Evolutionary conservation across 2,329 filamentous ascomycete species (phyloP).

Genomic region (Coccinonectria pachysandricola): DNA sequence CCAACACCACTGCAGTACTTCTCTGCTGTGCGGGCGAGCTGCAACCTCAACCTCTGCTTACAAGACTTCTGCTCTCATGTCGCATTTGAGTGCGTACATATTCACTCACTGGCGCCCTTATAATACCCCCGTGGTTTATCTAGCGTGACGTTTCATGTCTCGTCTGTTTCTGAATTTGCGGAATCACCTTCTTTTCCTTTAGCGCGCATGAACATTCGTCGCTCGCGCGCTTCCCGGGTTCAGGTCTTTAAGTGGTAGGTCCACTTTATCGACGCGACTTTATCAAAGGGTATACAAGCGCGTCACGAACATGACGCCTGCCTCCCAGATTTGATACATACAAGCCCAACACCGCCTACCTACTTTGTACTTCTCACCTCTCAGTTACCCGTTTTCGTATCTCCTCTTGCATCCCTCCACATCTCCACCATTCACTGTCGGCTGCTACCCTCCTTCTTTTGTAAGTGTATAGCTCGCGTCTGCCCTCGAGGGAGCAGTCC

Average conservation of each 20-base stretch:
- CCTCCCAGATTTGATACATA: slow-evolving; percentile 24
- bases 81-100: too few species aligned
- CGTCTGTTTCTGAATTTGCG: slow-evolving; percentile 1
- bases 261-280: slow-evolving; percentile 24
- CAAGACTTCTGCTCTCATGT: too few species aligned
- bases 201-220: slow-evolving; percentile 9
- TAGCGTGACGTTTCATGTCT: slow-evolving; percentile 1
- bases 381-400: background rate
- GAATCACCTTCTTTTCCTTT: too few species aligned
- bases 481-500: slow-evolving; percentile 14
- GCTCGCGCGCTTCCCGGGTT: too few species aligned
- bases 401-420: slow-evolving; percentile 1
- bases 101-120: too few species aligned
- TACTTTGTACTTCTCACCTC: background rate
- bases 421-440: slow-evolving; percentile 2
- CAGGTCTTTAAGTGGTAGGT: slow-evolving; percentile 17
- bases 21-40: too few species aligned
- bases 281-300: slow-evolving; percentile 15
- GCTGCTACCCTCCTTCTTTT: background rate
- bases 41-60: too few species aligned
- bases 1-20: slow-evolving; percentile 7
- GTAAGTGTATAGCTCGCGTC: slow-evolving; percentile 9
- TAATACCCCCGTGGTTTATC: too few species aligned
- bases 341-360: slow-evolving; percentile 5
- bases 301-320: slow-evolving; percentile 31